Evolutionary conservation across 257 asterid species (phyloP), one percentile per base, ranked within the genome.

Genomic region (Cinchona pubescens): DNA sequence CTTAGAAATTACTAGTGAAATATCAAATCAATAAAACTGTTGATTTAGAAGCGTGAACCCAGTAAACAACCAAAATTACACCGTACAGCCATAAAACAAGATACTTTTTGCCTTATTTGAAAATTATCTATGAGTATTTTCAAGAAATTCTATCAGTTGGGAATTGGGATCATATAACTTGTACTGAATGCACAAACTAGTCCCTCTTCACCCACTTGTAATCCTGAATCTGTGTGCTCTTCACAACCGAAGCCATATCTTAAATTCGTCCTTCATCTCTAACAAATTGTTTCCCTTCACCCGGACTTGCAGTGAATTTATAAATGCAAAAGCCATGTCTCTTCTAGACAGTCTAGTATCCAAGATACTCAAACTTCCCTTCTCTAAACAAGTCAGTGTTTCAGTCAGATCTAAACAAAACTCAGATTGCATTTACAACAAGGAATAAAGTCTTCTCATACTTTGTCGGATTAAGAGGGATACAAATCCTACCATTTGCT

Each of bases 121-220:
- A 14, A 42, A 8, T 61, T 30, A 0, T 15, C 1, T 5, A 32
- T 4, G 3, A 61, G 67, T 61, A 59, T 9, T n/a, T 19, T 58
- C 63, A 58, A 58, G 16, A 25, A n/a, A 60, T 29, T 14, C 23
- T 0, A 29, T 29, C 35, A 14, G 8, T 29, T 60, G 14, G 43
- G n/a, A 14, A 7, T 29, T 60, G 14, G 43, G n/a, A 4, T 32
- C 67, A 62, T 0, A 7, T 62, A 62, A 62, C 42, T 32, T 0
- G 2, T 27, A 62, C 11, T 32, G 67, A 62, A 14, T 15, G n/a
- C 67, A 34, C 13, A 62, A 62, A 30, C 38, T 62, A 30, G n/a
- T 62, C 67, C 43, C 43, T 32, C 21, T 62, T 62, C n/a, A 62
- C 67, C 42, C 67, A 30, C 67, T 62, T 32, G 67, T 15, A 30